Evolutionary conservation across 2,329 filamentous ascomycete species (phyloP), one percentile per base, ranked within the genome.

Genomic region (Talaromyces sp.): DNA sequence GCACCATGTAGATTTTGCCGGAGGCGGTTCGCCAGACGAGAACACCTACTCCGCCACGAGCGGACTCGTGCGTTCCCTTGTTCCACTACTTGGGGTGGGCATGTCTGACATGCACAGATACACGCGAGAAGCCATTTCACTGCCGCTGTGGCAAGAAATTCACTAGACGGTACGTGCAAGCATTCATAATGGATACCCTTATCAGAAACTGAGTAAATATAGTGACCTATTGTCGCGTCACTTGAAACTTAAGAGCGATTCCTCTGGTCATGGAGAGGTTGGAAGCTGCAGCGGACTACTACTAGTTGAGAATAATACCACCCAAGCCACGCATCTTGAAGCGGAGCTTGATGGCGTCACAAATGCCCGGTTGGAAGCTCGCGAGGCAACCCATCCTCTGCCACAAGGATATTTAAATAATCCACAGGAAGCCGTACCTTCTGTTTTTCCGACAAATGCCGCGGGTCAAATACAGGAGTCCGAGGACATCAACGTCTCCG

Each of bases 41-140:
- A 58, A 53, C 56, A 58, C 41, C 56, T 58, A 11, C 49, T 58
- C 31, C 56, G 56, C 49, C 56, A 58, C 50, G 56, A 58, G 49
- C 56, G 56, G 46, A 58, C 56, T 43, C 56, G 56, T 58, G 49
- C 31, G 56, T 58, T 58, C 56, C 21, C 49, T n/a, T n/a, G 49
- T 38, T 58, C 56, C 46, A 29, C 7, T 58, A 14, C 49, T 52
- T 32, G 19, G 5, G 24, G 31, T 38, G 49, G 21, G 24, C 32
- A 53, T 32, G 7, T 43, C 49, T 58, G 56, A 58, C 56, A 58
- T 53, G 32, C 26, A 53, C 50, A 58, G 56, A 58, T 58, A 58
- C 56, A n/a, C 56, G 49, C 32, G 56, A 58, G 50, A 58, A 58
- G 56, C 56, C 56, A 58, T 58, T 58, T 53, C 56, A 53, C 56